Evolutionary conservation across 2,329 filamentous ascomycete genomes (phyloP).

Genomic region (Colletotrichum tropicicola): DNA sequence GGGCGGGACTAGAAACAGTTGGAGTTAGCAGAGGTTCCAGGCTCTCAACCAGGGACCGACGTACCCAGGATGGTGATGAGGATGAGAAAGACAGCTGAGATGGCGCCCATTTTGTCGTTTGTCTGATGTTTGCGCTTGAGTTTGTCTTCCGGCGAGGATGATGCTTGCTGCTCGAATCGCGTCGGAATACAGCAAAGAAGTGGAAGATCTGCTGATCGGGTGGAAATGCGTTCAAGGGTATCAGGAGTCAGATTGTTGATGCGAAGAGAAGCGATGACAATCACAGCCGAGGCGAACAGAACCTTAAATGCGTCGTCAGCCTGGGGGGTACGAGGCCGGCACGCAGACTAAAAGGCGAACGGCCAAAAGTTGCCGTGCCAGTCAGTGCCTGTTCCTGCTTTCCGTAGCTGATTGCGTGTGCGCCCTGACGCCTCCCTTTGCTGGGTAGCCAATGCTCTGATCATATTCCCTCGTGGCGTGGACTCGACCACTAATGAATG

Average conservation of each 20-base stretch:
- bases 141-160: slow-evolving; percentile 6
- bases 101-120: slow-evolving; percentile 55
- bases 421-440: slow-evolving; percentile 15
- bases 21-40: slow-evolving; percentile 31
- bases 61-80: slow-evolving; percentile 63
- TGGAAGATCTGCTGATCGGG: background rate
- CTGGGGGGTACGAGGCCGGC: background rate
- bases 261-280: background rate
- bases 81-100: slow-evolving; percentile 57
- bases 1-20: slow-evolving; percentile 65
- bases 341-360: background rate
- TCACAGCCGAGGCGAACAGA: slow-evolving; percentile 14
- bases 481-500: background rate
- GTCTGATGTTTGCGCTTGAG: slow-evolving; percentile 20
- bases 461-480: slow-evolving; percentile 4
- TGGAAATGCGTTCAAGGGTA: slow-evolving; percentile 11
- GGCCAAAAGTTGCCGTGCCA: slow-evolving; percentile 22
- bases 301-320: slow-evolving; percentile 24
- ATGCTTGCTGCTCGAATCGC: slow-evolving; percentile 14
- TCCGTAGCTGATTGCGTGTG: slow-evolving; percentile 14
- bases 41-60: slow-evolving; percentile 32
- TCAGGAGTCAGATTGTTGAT: slow-evolving; percentile 1
- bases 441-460: slow-evolving; percentile 14
- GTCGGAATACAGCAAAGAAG: background rate
- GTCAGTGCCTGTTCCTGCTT: background rate